Percentiles rank a stretch among this genome's conserved stretches.
These are phyloP conservation scores for Lactarius evosmus DNA, from an alignment of 768 basidiomycete genomes.

Conservation along the genomic window DNA sequence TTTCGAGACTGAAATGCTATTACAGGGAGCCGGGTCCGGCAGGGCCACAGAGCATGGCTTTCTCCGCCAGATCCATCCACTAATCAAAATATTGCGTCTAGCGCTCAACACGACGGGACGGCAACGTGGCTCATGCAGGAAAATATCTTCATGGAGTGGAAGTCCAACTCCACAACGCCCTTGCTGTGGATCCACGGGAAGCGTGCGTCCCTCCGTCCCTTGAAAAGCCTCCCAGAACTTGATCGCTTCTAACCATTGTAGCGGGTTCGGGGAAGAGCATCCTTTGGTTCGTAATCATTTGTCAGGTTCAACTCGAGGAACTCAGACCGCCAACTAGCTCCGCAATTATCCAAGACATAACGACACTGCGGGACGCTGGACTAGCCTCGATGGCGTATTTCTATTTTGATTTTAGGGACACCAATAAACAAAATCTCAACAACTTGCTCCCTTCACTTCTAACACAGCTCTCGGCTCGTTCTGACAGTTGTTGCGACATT, in stretches of 20 bases:
- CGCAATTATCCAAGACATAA: not conserved
- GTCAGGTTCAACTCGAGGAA: not conserved
- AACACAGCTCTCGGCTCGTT: not conserved
- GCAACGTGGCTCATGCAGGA: not conserved
- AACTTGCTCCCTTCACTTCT: not conserved
- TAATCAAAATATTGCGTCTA: not conserved
- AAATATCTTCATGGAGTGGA: not conserved
- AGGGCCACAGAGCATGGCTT: not conserved
- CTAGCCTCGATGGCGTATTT: not conserved
- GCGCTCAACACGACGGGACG: not conserved
- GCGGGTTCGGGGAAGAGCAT: not conserved
- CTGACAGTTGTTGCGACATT: not conserved
- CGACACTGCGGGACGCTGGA: not conserved
- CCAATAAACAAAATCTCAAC: not conserved
- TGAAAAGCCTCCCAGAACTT: not conserved
- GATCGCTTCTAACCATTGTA: not conserved
- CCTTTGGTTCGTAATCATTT: not conserved
- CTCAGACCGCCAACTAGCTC: not conserved
- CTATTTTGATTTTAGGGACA: not conserved
- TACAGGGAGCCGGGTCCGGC: not conserved
- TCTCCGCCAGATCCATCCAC: not conserved
- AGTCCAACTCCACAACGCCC: not conserved
- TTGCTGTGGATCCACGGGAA: not conserved
- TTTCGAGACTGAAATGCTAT: not conserved
- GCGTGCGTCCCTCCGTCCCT: not conserved